These are phyloP conservation scores for Hypoxylon subgilvum DNA, from an alignment of 495 filamentous ascomycete genomes.

Conservation along the genomic window DNA sequence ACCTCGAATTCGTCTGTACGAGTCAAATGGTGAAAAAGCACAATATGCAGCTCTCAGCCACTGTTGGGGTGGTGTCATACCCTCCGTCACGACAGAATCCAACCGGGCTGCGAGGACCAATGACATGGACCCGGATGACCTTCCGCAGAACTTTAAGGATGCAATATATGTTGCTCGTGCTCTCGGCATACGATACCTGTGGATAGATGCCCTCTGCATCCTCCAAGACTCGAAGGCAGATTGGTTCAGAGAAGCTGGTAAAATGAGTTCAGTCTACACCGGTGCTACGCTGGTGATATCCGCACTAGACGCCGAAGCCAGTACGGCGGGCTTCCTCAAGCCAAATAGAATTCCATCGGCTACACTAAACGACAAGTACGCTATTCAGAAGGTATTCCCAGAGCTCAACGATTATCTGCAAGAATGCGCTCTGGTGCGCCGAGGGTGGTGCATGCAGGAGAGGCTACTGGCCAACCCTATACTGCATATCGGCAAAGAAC, in stretches of 20 bases:
- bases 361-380: conserved; percentile 11
- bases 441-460: conserved; percentile 37
- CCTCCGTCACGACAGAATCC: neutral
- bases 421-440: conserved; percentile 33
- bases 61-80: conserved; percentile 29
- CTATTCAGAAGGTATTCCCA: conserved; percentile 22
- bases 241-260: conserved; percentile 27
- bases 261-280: conserved; percentile 36
- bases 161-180: conserved; percentile 36
- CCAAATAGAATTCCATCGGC: conserved; percentile 8
- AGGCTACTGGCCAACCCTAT: conserved; percentile 21
- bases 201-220: conserved; percentile 47
- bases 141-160: conserved; percentile 38
- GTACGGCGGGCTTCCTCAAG: conserved; percentile 27
- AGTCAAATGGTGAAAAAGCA: conserved; percentile 12
- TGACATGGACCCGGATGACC: conserved; percentile 18
- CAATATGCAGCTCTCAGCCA: conserved; percentile 23
- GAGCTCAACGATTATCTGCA: conserved; percentile 21
- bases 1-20: conserved; percentile 6
- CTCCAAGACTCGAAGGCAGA: conserved; percentile 37
- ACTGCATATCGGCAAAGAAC: conserved; percentile 27
- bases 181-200: conserved; percentile 36
- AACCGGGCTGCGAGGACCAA: conserved; percentile 5
- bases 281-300: conserved; percentile 31
- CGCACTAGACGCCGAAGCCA: conserved; percentile 14